A percentile compares a stretch with the other conserved stretches of the same genome.
Evolutionary conservation across 2,329 filamentous ascomycete species (phyloP).

Genomic region (Lachnellula cervina): DNA sequence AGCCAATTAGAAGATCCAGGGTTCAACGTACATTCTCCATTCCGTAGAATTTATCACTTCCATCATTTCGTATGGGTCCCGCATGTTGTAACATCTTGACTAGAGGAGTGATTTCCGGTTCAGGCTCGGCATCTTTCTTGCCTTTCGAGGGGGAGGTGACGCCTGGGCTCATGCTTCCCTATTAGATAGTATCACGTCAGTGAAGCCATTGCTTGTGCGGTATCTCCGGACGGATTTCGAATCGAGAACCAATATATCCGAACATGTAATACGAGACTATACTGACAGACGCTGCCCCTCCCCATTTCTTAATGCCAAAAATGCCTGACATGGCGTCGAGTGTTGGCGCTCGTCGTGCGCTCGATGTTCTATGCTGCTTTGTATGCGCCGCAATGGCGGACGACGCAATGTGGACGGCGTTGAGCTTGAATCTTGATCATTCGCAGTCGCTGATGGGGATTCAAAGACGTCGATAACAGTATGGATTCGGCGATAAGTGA

Average conservation of each 20-base stretch:
- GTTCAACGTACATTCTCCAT: conserved; percentile 80
- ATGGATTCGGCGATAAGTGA: neutral
- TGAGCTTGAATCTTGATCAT: neutral
- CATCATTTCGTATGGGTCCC: conserved; percentile 76
- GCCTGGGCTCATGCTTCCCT: conserved; percentile 21
- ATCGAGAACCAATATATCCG: neutral
- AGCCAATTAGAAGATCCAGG: neutral
- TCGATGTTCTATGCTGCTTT: neutral
- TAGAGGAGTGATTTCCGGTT: conserved; percentile 54
- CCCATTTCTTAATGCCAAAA: conserved; percentile 49
- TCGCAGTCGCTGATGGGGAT: neutral
- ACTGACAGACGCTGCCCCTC: conserved; percentile 51
- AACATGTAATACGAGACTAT: neutral
- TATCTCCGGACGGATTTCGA: neutral
- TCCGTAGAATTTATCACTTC: conserved; percentile 96
- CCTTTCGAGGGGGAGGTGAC: conserved; percentile 21
- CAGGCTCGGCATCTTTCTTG: conserved; percentile 31
- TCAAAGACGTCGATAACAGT: neutral
- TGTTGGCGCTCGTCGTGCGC: neutral
- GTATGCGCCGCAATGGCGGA: neutral
- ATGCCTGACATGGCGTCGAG: conserved; percentile 47
- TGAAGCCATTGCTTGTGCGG: neutral
- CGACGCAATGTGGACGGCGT: neutral
- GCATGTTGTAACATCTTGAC: conserved; percentile 76
- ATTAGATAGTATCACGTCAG: conserved; percentile 11